A percentile compares a stretch with the other conserved stretches of the same genome.
Evolutionary conservation across 2,329 filamentous ascomycete genomes (phyloP).

Genomic region (Kalmusia sp.): DNA sequence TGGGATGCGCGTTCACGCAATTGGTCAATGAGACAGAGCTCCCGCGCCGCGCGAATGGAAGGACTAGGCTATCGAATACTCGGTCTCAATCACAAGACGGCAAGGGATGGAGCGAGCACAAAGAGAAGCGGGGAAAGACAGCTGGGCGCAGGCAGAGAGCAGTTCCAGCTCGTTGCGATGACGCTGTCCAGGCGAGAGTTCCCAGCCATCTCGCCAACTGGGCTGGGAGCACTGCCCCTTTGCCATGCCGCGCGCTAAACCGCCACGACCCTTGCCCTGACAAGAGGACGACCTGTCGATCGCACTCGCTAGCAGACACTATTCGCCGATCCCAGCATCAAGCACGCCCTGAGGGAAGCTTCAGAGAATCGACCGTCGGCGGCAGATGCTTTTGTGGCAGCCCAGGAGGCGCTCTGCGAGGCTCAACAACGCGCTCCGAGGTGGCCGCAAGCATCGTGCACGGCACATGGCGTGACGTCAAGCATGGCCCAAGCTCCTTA

Average conservation of each 20-base stretch:
- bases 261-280: not conserved
- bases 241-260: not conserved
- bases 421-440: not conserved
- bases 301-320: not conserved
- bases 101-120: not conserved
- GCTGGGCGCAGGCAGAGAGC: too few species aligned
- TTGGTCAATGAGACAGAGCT: not conserved
- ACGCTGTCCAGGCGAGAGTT: slow-evolving; percentile 2
- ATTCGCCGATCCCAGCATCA: not conserved
- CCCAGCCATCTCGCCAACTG: not conserved
- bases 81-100: not conserved
- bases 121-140: not conserved
- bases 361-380: not conserved
- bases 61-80: not conserved
- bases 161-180: not conserved
- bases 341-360: not conserved
- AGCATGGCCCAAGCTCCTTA: not conserved
- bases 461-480: not conserved
- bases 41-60: not conserved
- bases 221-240: slow-evolving; percentile 7
- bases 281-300: not conserved
- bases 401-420: not conserved
- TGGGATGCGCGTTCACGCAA: not conserved
- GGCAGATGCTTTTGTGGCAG: not conserved
- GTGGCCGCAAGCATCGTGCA: not conserved